A percentile compares a stretch with the other conserved stretches of the same genome.
phyloP scores from a whole-genome alignment of 2,329 filamentous ascomycete genomes.

The Paecilomyces sp. region DNA sequence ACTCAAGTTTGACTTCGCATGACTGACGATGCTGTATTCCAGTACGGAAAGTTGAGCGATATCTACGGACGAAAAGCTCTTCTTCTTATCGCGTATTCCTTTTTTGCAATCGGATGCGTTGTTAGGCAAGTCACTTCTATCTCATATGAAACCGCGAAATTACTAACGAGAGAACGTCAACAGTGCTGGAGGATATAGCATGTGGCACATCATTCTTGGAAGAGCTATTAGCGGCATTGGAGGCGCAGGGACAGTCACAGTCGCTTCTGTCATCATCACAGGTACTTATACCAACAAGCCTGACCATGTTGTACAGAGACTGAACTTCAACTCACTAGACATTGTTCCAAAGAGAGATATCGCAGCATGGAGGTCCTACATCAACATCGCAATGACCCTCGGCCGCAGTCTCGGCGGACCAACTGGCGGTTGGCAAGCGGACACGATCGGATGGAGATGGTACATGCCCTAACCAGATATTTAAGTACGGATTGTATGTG shows the following conservation, averaged over 20 bases:
- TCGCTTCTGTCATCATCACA: slow-evolving; percentile 43
- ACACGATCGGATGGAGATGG: slow-evolving; percentile 61
- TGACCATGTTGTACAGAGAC: neutral
- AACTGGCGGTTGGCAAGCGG: slow-evolving; percentile 54
- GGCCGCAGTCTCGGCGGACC: slow-evolving; percentile 47
- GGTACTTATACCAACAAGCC: slow-evolving; percentile 9
- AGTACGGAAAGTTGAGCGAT: slow-evolving; percentile 52
- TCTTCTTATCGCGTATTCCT: slow-evolving; percentile 42
- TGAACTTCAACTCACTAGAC: slow-evolving; percentile 19
- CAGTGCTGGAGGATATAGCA: slow-evolving; percentile 29
- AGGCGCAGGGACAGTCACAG: slow-evolving; percentile 36
- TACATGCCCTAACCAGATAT: slow-evolving; percentile 17
- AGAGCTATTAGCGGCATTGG: slow-evolving; percentile 38
- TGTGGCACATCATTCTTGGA: slow-evolving; percentile 34
- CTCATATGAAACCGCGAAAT: neutral
- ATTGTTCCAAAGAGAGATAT: slow-evolving; percentile 44
- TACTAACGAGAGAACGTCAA: neutral
- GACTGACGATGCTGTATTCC: slow-evolving; percentile 4
- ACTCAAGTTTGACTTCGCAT: neutral
- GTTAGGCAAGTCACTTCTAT: slow-evolving; percentile 21
- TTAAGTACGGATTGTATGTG: neutral
- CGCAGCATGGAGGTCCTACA: slow-evolving; percentile 43
- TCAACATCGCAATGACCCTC: slow-evolving; percentile 45
- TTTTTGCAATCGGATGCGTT: slow-evolving; percentile 44
- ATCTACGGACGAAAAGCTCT: slow-evolving; percentile 51